A percentile compares a stretch with the other conserved stretches of the same genome.
Conservation (phyloP, 2,329 filamentous ascomycete species). For the Colletotrichum melonis region DNA sequence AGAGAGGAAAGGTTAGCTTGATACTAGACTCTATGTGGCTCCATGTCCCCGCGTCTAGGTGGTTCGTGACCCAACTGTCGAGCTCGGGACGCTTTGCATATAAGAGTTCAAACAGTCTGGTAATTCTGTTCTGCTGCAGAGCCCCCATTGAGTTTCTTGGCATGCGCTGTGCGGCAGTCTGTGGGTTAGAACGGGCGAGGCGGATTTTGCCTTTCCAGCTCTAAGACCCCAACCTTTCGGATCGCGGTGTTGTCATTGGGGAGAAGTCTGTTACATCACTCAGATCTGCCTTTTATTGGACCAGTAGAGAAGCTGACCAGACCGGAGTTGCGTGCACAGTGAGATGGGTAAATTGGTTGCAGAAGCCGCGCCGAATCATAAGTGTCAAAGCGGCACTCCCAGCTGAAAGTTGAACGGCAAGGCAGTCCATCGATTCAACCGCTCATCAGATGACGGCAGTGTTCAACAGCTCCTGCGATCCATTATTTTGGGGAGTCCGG, state of each 20-base stretch:
- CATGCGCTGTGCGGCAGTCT: slow-evolving; percentile 19
- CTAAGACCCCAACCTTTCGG: neutral
- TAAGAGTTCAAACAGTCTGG: neutral
- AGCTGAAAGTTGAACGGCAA: neutral
- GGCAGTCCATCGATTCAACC: neutral
- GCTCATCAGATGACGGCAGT: neutral
- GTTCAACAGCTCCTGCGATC: neutral
- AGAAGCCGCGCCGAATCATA: neutral
- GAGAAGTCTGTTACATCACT: neutral
- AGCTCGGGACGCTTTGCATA: slow-evolving; percentile 21
- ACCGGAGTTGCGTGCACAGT: neutral
- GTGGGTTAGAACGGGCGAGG: neutral
- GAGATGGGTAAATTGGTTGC: neutral
- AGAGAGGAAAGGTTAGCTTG: neutral
- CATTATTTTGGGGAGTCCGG: neutral
- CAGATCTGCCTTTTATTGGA: too few relatives aligned
- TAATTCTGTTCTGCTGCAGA: neutral
- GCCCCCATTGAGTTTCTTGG: neutral
- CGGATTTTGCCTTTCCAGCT: neutral
- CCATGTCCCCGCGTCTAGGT: neutral
- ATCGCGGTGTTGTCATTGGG: neutral
- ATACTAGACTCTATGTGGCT: neutral
- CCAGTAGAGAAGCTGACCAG: neutral
- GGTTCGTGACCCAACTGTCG: neutral
- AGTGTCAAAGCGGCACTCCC: neutral